Conservation (phyloP, 495 filamentous ascomycete genomes). For the Xylaria scruposa region DNA sequence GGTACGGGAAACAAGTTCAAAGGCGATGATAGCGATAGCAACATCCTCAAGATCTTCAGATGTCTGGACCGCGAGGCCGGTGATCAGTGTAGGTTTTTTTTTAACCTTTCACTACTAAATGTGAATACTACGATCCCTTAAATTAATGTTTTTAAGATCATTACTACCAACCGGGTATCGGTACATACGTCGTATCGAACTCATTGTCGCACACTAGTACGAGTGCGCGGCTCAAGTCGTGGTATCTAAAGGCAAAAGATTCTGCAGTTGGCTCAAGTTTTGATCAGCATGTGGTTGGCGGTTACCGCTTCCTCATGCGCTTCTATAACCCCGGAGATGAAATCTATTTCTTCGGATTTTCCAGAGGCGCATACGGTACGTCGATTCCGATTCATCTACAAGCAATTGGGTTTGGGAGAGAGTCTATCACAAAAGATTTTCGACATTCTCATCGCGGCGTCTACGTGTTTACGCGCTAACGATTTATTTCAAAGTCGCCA, state of each 20-base stretch:
- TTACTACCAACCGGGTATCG: constrained; percentile 83
- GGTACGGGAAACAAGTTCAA: constrained; percentile 89
- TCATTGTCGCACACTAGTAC: constrained; percentile 70
- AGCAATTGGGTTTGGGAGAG: neutral
- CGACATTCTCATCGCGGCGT: neutral
- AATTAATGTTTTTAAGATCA: constrained; percentile 52
- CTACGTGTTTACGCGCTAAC: neutral
- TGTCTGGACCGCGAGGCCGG: constrained; percentile 63
- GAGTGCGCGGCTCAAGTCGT: constrained; percentile 70
- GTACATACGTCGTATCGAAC: constrained; percentile 78
- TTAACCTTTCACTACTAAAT: neutral
- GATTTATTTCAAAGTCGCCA: constrained; percentile 60
- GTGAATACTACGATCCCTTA: neutral
- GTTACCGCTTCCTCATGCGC: constrained; percentile 88
- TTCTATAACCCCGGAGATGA: constrained; percentile 82
- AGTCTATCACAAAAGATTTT: neutral
- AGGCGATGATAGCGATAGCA: constrained; percentile 82
- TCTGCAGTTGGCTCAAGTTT: constrained; percentile 85
- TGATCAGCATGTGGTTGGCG: constrained; percentile 81
- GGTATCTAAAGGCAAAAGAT: constrained; percentile 84
- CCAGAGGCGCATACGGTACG: constrained; percentile 73
- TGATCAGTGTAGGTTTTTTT: constrained; percentile 53
- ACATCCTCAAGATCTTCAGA: constrained; percentile 85
- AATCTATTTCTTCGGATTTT: constrained; percentile 86
- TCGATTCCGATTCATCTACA: neutral